phyloP scores from a whole-genome alignment of 163 green algal genomes.

The Scenedesmus sp. region DNA sequence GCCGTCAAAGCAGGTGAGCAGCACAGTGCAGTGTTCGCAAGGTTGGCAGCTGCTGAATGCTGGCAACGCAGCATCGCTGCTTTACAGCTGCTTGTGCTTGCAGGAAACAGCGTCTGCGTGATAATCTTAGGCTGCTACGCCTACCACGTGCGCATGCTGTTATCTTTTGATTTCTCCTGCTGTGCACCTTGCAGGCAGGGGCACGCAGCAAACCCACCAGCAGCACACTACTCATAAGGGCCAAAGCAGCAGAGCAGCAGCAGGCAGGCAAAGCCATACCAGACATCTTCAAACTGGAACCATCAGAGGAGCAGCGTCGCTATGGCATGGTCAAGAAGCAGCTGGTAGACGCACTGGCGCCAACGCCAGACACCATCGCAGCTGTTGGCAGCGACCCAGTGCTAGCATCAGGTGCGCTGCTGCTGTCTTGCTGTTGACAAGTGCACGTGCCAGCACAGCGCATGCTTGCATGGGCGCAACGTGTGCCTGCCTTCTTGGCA shows the following conservation, averaged over 20 bases:
- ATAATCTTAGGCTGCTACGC: too few relatives aligned
- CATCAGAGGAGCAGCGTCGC: slow-evolving; percentile 58
- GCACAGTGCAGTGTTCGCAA: background rate
- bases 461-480: background rate
- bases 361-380: slow-evolving; percentile 65
- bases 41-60: background rate
- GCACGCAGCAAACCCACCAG: background rate
- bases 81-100: background rate
- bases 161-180: background rate
- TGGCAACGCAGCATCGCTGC: background rate
- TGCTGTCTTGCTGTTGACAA: background rate
- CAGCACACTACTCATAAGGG: background rate
- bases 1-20: background rate
- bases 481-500: background rate
- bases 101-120: background rate
- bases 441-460: background rate
- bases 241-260: slow-evolving; percentile 60
- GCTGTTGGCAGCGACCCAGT: slow-evolving; percentile 51
- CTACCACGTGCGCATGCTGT: too few relatives aligned
- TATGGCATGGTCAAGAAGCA: slow-evolving; percentile 57
- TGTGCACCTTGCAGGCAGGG: background rate
- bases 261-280: slow-evolving; percentile 60
- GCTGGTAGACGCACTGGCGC: slow-evolving; percentile 65
- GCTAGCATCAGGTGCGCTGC: slow-evolving; percentile 49
- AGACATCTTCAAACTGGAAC: slow-evolving; percentile 69